phyloP scores from a whole-genome alignment of 1,139 yeast genomes.

The Taphrina deformans region DNA sequence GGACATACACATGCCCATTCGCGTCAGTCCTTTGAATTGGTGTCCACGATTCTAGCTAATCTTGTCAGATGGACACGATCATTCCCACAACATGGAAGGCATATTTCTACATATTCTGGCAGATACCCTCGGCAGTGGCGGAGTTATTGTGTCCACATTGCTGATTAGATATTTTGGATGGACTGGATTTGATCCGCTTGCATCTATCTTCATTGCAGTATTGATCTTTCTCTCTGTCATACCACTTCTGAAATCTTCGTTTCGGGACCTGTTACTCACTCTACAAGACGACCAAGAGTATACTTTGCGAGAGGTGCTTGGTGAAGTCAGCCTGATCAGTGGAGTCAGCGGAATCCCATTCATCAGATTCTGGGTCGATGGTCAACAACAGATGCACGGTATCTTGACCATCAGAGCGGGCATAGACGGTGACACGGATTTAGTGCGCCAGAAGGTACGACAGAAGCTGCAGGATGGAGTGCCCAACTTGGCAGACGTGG shows the following conservation, averaged over 20 bases:
- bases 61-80: conserved; percentile 40
- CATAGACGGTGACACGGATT: conserved; percentile 34
- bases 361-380: conserved; percentile 87
- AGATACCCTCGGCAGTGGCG: conserved; percentile 94
- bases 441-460: conserved; percentile 21
- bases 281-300: conserved; percentile 61
- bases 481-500: conserved; percentile 26
- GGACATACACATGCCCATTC: conserved; percentile 24
- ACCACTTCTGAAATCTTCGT: conserved; percentile 80
- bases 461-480: conserved; percentile 52
- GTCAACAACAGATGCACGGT: conserved; percentile 48
- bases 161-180: conserved; percentile 51
- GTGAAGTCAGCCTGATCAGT: conserved; percentile 65
- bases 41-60: too few relatives aligned
- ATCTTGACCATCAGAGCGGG: conserved; percentile 42
- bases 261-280: conserved; percentile 67
- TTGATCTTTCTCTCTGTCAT: conserved; percentile 77
- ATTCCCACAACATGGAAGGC: conserved; percentile 89
- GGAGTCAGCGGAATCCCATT: conserved; percentile 85
- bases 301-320: conserved; percentile 60
- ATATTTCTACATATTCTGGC: conserved; percentile 90
- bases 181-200: conserved; percentile 84
- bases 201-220: conserved; percentile 81
- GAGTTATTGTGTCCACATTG: conserved; percentile 83
- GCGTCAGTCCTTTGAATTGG: conserved; percentile 24